Evolutionary conservation across 2,329 filamentous ascomycete genomes (phyloP).

Genomic region (Zalaria obscura): DNA sequence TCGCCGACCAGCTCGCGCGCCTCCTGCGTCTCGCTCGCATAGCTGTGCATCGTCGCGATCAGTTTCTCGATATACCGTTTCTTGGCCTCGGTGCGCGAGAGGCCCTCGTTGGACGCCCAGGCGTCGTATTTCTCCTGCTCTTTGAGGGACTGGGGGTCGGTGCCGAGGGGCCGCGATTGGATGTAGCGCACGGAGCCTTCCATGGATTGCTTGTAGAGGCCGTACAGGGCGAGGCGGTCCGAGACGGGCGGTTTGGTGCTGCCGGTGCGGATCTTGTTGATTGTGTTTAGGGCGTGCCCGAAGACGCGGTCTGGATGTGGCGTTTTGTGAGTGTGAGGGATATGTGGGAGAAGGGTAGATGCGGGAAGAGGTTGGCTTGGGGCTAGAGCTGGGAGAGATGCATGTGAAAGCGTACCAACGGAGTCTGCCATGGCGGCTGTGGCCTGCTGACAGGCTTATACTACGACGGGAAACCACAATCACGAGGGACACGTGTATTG

Average conservation of each 20-base stretch:
- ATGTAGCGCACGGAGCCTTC: constrained; percentile 92
- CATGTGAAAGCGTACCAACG: constrained; percentile 10
- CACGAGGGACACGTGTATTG: no score
- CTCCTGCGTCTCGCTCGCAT: constrained; percentile 73
- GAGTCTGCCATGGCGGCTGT: constrained; percentile 13
- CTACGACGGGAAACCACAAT: no score
- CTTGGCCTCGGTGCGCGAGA: constrained; percentile 86
- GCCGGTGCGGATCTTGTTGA: constrained; percentile 89
- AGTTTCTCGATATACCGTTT: constrained; percentile 83
- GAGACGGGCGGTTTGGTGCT: constrained; percentile 73
- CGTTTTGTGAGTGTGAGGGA: no score
- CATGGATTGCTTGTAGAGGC: constrained; percentile 98
- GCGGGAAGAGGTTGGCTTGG: background rate
- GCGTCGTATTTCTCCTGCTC: constrained; percentile 53
- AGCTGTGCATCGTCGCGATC: constrained; percentile 93
- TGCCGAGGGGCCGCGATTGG: constrained; percentile 60
- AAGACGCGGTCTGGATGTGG: constrained; percentile 72
- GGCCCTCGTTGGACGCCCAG: constrained; percentile 76
- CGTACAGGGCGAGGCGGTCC: constrained; percentile 86
- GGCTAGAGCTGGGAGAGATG: background rate
- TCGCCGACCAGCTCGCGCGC: constrained; percentile 79
- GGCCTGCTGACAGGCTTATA: no score
- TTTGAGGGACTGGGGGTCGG: constrained; percentile 8
- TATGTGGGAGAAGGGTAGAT: no score
- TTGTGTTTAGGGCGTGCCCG: constrained; percentile 95